These are phyloP conservation scores for Ogataea methylovora DNA, from an alignment of 805 yeast species.

Conservation along the genomic window DNA sequence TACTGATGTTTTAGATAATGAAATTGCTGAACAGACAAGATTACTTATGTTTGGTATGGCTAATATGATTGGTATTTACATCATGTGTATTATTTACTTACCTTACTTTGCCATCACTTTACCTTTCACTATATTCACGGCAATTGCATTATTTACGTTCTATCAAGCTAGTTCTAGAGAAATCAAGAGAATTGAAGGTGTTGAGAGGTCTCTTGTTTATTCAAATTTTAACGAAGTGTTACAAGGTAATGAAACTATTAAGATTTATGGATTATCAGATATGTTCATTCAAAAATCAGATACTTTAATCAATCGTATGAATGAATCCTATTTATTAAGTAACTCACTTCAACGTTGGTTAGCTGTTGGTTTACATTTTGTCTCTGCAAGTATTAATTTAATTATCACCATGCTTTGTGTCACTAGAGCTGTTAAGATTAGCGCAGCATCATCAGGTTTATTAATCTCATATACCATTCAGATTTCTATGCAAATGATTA, in stretches of 20 bases:
- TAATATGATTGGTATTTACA: conserved; percentile 21
- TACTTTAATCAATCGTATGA: conserved; percentile 30
- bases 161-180: conserved; percentile 42
- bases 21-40: conserved; percentile 64
- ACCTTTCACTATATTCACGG: conserved; percentile 39
- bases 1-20: conserved; percentile 77
- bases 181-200: conserved; percentile 40
- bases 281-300: conserved; percentile 30
- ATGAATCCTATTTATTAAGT: conserved; percentile 36
- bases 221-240: conserved; percentile 42
- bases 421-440: conserved; percentile 34
- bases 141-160: conserved; percentile 30
- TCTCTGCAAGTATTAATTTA: conserved; percentile 34
- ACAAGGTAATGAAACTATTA: conserved; percentile 40
- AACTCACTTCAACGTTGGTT: conserved; percentile 45
- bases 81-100: conserved; percentile 38
- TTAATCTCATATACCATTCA: conserved; percentile 39
- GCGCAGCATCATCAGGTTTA: conserved; percentile 40
- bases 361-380: conserved; percentile 33
- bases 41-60: conserved; percentile 47
- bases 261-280: conserved; percentile 27
- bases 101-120: conserved; percentile 51
- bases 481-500: conserved; percentile 35
- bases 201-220: conserved; percentile 40
- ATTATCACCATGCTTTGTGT: conserved; percentile 37